Conservation (phyloP, 108 stramenopile genomes). For the Stephanodiscus triporus region DNA sequence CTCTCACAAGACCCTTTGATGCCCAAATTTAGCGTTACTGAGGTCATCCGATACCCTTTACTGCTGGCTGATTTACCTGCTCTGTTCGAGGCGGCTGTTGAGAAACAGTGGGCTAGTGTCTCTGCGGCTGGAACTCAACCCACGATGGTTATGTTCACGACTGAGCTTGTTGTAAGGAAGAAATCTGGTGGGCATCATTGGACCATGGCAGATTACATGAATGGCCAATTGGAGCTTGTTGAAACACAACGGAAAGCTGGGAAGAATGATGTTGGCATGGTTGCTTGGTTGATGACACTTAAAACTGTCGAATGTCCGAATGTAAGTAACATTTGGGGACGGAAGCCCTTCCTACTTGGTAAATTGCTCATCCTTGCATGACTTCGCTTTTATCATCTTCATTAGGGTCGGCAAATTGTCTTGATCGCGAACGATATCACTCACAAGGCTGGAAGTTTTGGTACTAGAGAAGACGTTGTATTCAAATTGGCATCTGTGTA, state of each 20-base stretch:
- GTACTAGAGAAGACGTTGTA: slow-evolving; percentile 97
- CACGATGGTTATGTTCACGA: slow-evolving; percentile 88
- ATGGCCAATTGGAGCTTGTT: slow-evolving; percentile 82
- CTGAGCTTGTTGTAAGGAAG: slow-evolving; percentile 92
- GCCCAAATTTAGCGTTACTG: slow-evolving; percentile 87
- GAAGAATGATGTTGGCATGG: slow-evolving; percentile 99
- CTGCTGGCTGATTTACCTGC: slow-evolving; percentile 97
- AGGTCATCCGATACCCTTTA: slow-evolving; percentile 89
- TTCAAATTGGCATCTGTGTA: slow-evolving; percentile 95
- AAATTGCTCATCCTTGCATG: slow-evolving; percentile 5
- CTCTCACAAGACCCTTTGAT: slow-evolving; percentile 92
- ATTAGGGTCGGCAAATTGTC: slow-evolving; percentile 90
- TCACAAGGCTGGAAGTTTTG: slow-evolving; percentile 97
- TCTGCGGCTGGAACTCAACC: slow-evolving; percentile 63
- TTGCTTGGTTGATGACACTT: slow-evolving; percentile 96
- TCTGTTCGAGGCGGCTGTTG: slow-evolving; percentile 94
- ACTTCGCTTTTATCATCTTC: background rate
- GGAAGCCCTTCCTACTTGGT: background rate
- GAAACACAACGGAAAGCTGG: slow-evolving; percentile 89
- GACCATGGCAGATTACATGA: slow-evolving; percentile 87
- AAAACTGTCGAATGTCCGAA: slow-evolving; percentile 96
- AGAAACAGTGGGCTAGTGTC: slow-evolving; percentile 78
- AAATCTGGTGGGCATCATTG: slow-evolving; percentile 59
- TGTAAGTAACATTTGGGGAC: slow-evolving; percentile 38
- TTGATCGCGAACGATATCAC: slow-evolving; percentile 99